These are phyloP conservation scores for Pestalotiopsis sp. DNA, from an alignment of 2,329 filamentous ascomycete genomes.

Conservation along the genomic window DNA sequence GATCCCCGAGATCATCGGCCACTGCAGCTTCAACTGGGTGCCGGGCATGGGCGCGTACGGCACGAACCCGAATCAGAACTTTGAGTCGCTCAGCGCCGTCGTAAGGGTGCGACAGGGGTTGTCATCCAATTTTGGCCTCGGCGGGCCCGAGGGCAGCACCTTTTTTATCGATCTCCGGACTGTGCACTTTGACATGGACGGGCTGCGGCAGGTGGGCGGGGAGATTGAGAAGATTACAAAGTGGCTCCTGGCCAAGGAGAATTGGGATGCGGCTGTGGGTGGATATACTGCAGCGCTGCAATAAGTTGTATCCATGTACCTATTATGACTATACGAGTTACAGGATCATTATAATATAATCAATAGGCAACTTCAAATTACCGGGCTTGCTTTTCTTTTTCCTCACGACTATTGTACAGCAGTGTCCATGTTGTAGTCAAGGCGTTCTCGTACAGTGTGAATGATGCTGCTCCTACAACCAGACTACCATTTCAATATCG, in stretches of 20 bases:
- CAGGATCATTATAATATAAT: too few species aligned
- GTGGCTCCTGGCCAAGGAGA: conserved; percentile 6
- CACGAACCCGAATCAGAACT: conserved; percentile 17
- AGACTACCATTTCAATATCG: too few species aligned
- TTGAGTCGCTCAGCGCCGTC: conserved; percentile 15
- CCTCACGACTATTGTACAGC: too few species aligned
- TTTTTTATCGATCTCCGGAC: conserved; percentile 4
- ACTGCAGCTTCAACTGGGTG: conserved; percentile 21
- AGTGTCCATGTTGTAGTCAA: too few species aligned
- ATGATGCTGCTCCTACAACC: too few species aligned
- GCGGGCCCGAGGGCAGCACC: not conserved
- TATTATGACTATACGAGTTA: not conserved
- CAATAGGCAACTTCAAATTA: too few species aligned
- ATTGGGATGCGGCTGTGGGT: conserved; percentile 1
- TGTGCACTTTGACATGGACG: conserved; percentile 4
- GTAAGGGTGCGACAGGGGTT: not conserved
- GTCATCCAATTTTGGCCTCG: conserved; percentile 2
- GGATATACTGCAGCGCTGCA: not conserved
- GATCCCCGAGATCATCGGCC: conserved; percentile 16
- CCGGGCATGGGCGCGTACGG: conserved; percentile 18
- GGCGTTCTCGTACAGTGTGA: too few species aligned
- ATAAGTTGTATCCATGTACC: not conserved
- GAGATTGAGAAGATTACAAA: conserved; percentile 1
- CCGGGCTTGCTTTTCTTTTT: too few species aligned
- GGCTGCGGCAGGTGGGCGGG: not conserved